Evolutionary conservation across 306 rosid species (phyloP), one percentile per base, ranked within the genome.

Genomic region (Argentina anserina): DNA sequence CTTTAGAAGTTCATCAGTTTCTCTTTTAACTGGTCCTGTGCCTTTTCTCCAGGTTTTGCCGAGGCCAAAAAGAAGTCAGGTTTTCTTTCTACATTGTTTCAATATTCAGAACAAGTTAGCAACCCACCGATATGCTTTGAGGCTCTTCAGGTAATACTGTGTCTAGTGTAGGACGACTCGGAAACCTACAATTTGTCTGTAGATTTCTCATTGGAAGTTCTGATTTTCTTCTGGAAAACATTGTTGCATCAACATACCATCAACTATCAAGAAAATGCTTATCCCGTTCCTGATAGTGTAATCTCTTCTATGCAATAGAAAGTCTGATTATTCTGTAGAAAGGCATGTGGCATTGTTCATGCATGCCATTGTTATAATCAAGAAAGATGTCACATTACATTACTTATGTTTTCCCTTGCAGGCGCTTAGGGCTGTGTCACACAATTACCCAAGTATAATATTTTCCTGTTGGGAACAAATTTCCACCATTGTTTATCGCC

Each of bases 351-450:
- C 25, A 14, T 15, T 29, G 15, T 47, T 6, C n/a, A 69, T 10
- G 47, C 23, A 21, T 70, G 50, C 15, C 21, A 60, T 36, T 6
- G n/a, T 33, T 52, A 23, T 36, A 52, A 50, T 46, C 12, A 36
- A 28, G 58, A 66, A 46, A 47, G 15, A 26, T 9, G 39, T 59
- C 40, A 7, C 62, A 43, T 67, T 15, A 45, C 56, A 28, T 47
- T 67, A 3, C 9, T 29, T 26, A 43, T 43, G 23, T 73, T 64
- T 34, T 74, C 80, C 77, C 65, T 77, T 82, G 26, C 88, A 91
- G 96, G 96, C 91, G 21, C 90, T 94, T 34, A 94, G 84, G 84
- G 91, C 91, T 76, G 87, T 84, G 75, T 91, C 83, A 62, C 99
- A 94, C 82, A 91, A 77, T 83, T 91, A 89, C 76, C 99, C 99